Percentiles rank a stretch among this genome's conserved stretches.
These are phyloP conservation scores for Leccinum uliginosum DNA, from an alignment of 768 basidiomycete species.

Conservation along the genomic window DNA sequence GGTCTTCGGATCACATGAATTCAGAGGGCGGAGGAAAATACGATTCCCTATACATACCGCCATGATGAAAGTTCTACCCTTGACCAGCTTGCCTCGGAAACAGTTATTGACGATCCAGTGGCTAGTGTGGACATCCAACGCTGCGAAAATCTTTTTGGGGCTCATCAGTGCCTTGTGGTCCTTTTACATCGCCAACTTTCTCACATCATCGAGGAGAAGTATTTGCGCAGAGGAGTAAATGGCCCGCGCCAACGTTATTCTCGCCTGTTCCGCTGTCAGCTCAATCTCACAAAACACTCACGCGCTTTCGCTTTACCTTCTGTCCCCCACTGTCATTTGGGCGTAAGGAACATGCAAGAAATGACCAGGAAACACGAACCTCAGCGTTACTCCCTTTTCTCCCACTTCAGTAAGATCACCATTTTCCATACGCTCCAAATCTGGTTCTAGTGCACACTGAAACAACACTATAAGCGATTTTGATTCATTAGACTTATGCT, in stretches of 20 bases:
- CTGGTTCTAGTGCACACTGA: slow-evolving; percentile 39
- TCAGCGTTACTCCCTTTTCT: slow-evolving; percentile 60
- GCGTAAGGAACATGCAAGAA: not conserved
- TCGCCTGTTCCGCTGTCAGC: slow-evolving; percentile 27
- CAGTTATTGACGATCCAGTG: slow-evolving; percentile 46
- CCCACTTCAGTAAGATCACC: slow-evolving; percentile 69
- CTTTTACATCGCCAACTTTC: not conserved
- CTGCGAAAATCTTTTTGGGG: slow-evolving; percentile 39
- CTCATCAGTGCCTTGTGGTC: not conserved
- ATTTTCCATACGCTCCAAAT: slow-evolving; percentile 45
- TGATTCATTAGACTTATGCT: not conserved
- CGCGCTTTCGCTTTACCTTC: slow-evolving; percentile 1
- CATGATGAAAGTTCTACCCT: slow-evolving; percentile 9
- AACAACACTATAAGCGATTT: slow-evolving; percentile 24
- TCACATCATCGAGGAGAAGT: slow-evolving; percentile 68
- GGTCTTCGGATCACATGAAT: slow-evolving; percentile 19
- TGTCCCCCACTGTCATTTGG: slow-evolving; percentile 5
- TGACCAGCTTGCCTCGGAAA: slow-evolving; percentile 22
- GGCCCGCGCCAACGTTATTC: slow-evolving; percentile 54
- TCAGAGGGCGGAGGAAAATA: not conserved
- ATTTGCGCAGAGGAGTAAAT: slow-evolving; percentile 56
- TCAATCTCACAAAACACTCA: not conserved
- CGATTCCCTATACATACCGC: not conserved
- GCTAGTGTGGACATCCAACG: slow-evolving; percentile 53
- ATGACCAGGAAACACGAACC: slow-evolving; percentile 18